Evolutionary conservation across 1,284 basidiomycete genomes (phyloP).

Genomic region (Irpex rosettiformis): DNA sequence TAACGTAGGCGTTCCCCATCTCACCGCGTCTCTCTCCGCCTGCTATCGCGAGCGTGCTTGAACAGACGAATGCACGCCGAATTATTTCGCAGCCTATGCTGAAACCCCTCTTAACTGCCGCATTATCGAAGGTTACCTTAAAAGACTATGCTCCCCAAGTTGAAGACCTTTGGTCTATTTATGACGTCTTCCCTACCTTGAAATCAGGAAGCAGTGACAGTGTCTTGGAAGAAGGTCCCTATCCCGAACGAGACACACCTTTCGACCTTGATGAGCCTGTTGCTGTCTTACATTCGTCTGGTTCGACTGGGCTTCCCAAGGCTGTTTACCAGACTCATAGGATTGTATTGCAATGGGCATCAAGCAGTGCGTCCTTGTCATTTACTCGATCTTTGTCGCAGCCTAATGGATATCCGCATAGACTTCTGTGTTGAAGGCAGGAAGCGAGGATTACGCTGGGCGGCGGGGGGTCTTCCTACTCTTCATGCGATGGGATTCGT

Average conservation of each 20-base stretch:
- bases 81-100: conserved; percentile 13
- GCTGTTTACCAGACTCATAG: conserved; percentile 15
- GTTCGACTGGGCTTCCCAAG: conserved; percentile 20
- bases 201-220: not conserved
- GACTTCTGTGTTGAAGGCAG: not conserved
- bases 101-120: conserved; percentile 3
- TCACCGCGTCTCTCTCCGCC: conserved; percentile 14
- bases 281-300: conserved; percentile 13
- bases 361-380: not conserved
- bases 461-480: conserved; percentile 14
- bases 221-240: conserved; percentile 1
- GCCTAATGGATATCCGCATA: not conserved
- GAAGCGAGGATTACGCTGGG: conserved; percentile 4
- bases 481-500: conserved; percentile 19
- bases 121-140: not conserved
- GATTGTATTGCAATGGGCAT: conserved; percentile 7
- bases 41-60: conserved; percentile 15
- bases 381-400: not conserved
- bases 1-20: conserved; percentile 27
- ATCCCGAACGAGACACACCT: not conserved
- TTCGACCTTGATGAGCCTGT: conserved; percentile 8
- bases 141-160: conserved; percentile 6
- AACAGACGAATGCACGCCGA: conserved; percentile 12
- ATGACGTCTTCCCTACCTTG: conserved; percentile 15
- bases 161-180: conserved; percentile 11